Percentiles rank a stretch among this genome's conserved stretches.
Evolutionary conservation across 2,329 filamentous ascomycete genomes (phyloP).

Genomic region (Xylaria sp.): DNA sequence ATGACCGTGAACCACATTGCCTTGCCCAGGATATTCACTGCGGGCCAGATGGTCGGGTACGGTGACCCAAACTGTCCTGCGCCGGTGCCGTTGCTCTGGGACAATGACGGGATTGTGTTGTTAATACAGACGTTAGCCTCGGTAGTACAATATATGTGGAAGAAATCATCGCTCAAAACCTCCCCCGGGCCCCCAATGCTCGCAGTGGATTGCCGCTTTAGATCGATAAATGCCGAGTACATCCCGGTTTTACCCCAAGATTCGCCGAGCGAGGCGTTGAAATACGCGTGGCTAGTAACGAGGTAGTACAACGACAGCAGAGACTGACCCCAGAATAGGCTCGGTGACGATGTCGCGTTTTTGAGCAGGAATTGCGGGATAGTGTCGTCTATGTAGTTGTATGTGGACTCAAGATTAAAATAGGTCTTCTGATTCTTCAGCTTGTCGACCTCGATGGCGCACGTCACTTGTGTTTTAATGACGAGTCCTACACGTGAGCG

Average conservation of each 20-base stretch:
- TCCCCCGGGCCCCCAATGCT: constrained; percentile 21
- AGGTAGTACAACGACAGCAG: constrained; percentile 29
- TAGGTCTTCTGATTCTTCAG: constrained; percentile 10
- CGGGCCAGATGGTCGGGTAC: constrained; percentile 31
- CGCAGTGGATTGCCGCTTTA: constrained; percentile 8
- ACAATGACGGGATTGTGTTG: constrained; percentile 21
- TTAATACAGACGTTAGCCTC: constrained; percentile 17
- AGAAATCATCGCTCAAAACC: constrained; percentile 33
- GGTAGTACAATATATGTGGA: constrained; percentile 30
- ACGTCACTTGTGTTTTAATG: constrained; percentile 13
- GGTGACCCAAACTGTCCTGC: constrained; percentile 14
- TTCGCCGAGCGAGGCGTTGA: neutral
- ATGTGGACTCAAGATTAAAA: constrained; percentile 23
- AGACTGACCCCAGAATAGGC: constrained; percentile 36
- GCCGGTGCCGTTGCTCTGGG: neutral
- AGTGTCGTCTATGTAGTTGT: constrained; percentile 27
- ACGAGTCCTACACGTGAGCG: constrained; percentile 25
- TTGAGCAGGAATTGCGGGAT: constrained; percentile 27
- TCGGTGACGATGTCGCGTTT: constrained; percentile 24
- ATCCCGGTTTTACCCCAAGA: constrained; percentile 5
- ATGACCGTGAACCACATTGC: constrained; percentile 36
- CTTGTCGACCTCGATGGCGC: constrained; percentile 20
- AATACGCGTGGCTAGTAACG: neutral
- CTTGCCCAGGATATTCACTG: constrained; percentile 28
- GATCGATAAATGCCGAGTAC: neutral